A percentile compares a stretch with the other conserved stretches of the same genome.
These are phyloP conservation scores for Silene coronaria DNA, from an alignment of 179 eudicot species.

Conservation along the genomic window DNA sequence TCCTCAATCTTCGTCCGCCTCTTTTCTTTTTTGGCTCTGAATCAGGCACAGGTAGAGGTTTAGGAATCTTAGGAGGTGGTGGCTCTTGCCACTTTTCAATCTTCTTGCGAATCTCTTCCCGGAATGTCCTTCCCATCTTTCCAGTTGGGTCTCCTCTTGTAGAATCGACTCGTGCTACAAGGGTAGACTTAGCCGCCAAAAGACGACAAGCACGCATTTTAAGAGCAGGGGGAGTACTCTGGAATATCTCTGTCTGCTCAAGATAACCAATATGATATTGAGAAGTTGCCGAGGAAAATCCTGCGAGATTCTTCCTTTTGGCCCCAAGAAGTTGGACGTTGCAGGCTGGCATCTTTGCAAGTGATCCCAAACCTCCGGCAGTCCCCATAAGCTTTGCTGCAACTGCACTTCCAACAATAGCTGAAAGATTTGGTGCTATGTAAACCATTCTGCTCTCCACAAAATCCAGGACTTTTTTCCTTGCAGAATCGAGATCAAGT, in stretches of 20 bases:
- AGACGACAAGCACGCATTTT: constrained; percentile 84
- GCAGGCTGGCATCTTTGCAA: constrained; percentile 97
- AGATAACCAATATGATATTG: constrained; percentile 86
- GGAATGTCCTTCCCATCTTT: constrained; percentile 57
- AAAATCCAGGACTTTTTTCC: constrained; percentile 90
- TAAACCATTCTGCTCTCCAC: constrained; percentile 93
- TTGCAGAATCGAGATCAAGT: constrained; percentile 70
- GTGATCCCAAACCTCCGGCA: constrained; percentile 79
- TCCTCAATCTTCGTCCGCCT: constrained; percentile 86
- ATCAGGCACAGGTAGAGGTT: constrained; percentile 98
- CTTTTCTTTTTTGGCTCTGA: constrained; percentile 96
- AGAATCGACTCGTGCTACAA: constrained; percentile 84
- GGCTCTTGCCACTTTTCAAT: constrained; percentile 99
- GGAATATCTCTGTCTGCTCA: constrained; percentile 82
- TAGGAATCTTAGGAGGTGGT: constrained; percentile 94
- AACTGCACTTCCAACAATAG: constrained; percentile 91
- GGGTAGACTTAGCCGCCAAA: constrained; percentile 81
- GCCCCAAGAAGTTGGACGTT: constrained; percentile 93
- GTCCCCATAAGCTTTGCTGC: constrained; percentile 97
- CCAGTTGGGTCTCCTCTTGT: constrained; percentile 79
- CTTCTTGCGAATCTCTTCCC: constrained; percentile 79
- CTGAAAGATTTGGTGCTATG: constrained; percentile 95
- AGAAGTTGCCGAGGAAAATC: constrained; percentile 87
- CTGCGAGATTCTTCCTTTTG: constrained; percentile 78
- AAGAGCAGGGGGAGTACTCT: constrained; percentile 75